Evolutionary conservation across 2,329 filamentous ascomycete genomes (phyloP).

Genomic region (Trichoderma afroharzianum): DNA sequence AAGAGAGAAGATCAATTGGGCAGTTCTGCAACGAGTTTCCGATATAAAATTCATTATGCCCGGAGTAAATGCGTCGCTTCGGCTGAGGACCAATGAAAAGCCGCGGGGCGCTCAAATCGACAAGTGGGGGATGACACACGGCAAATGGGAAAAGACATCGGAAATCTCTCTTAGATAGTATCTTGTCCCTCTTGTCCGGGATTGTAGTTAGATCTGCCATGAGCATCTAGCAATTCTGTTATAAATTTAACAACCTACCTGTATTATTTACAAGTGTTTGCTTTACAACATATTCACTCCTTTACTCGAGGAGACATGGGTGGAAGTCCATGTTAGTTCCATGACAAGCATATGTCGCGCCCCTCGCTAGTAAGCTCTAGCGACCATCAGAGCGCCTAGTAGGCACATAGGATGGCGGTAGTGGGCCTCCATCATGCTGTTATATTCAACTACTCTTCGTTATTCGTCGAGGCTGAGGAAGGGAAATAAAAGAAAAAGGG

Average conservation of each 20-base stretch:
- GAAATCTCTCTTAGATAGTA: background rate
- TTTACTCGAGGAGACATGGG: background rate
- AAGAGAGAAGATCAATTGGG: background rate
- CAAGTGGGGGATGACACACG: constrained; percentile 31
- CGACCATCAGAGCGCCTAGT: background rate
- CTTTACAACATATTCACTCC: background rate
- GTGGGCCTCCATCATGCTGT: background rate
- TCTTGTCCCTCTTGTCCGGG: background rate
- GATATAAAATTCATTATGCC: background rate
- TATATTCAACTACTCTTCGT: background rate
- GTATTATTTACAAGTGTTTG: background rate
- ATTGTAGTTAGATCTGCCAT: background rate
- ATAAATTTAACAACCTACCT: background rate
- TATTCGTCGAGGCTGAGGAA: background rate
- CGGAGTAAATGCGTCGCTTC: background rate
- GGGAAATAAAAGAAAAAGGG: background rate
- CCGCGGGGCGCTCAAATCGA: constrained; percentile 32
- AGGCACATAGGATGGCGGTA: background rate
- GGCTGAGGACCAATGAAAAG: constrained; percentile 21
- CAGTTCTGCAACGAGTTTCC: background rate
- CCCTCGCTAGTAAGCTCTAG: background rate
- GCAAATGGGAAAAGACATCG: constrained; percentile 20
- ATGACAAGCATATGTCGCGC: background rate
- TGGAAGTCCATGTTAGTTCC: background rate
- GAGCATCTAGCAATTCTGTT: background rate